Conservation (phyloP, 2,329 filamentous ascomycete genomes). For the Calycina herbarum region DNA sequence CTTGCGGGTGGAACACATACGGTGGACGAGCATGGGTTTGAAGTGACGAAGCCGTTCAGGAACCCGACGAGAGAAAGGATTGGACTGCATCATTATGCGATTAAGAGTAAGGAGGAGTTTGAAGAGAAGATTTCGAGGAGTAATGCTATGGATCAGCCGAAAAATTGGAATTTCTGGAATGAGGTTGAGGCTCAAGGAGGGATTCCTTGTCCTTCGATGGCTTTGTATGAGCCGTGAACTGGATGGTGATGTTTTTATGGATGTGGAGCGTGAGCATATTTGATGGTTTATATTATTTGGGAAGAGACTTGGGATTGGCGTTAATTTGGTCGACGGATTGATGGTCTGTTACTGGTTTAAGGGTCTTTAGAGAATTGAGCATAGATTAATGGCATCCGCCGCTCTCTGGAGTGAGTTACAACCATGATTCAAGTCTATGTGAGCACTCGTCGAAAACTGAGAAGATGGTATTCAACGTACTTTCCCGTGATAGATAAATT, state of each 20-base stretch:
- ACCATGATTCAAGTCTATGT: too few relatives aligned
- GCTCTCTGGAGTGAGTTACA: too few relatives aligned
- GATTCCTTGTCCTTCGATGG: slow-evolving; percentile 33
- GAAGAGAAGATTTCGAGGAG: slow-evolving; percentile 31
- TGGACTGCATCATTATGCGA: slow-evolving; percentile 38
- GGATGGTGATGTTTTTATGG: not conserved
- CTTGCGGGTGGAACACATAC: slow-evolving; percentile 24
- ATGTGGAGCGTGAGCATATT: not conserved
- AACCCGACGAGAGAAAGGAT: slow-evolving; percentile 35
- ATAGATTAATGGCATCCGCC: too few relatives aligned
- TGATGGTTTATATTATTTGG: not conserved
- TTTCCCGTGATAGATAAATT: too few relatives aligned
- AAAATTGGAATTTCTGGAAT: slow-evolving; percentile 31
- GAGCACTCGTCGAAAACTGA: too few relatives aligned
- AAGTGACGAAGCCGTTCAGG: slow-evolving; percentile 26
- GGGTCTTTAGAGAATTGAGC: too few relatives aligned
- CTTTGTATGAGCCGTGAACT: slow-evolving; percentile 27
- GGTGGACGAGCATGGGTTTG: slow-evolving; percentile 35
- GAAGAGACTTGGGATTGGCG: too few relatives aligned
- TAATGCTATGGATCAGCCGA: slow-evolving; percentile 33
- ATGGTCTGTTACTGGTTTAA: too few relatives aligned
- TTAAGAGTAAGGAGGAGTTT: slow-evolving; percentile 39
- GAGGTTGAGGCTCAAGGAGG: slow-evolving; percentile 27
- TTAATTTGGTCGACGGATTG: not conserved
- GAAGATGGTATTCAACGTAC: too few relatives aligned